A percentile compares a stretch with the other conserved stretches of the same genome.
Evolutionary conservation across 2,329 filamentous ascomycete species (phyloP).

Genomic region (Orbilia oligospora): DNA sequence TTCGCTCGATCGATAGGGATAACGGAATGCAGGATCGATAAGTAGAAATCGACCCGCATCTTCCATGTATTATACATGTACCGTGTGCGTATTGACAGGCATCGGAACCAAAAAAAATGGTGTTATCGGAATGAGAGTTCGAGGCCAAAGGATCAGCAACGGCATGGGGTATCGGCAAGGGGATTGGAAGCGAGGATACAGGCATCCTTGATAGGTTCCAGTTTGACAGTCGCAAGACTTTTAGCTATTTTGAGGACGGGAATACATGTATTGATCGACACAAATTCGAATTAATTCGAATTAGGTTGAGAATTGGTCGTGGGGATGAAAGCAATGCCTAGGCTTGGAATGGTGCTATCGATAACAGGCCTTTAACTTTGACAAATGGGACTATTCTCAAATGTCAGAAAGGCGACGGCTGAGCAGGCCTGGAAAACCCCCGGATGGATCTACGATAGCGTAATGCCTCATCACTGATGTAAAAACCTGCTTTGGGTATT

Average conservation of each 20-base stretch:
- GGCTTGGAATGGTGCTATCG: constrained; percentile 23
- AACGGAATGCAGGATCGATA: constrained; percentile 25
- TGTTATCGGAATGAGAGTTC: constrained; percentile 49
- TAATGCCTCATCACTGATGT: neutral
- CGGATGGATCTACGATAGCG: neutral
- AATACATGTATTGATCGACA: constrained; percentile 4
- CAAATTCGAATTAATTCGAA: neutral
- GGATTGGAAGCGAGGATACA: constrained; percentile 19
- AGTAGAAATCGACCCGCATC: constrained; percentile 32
- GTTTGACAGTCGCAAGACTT: constrained; percentile 12
- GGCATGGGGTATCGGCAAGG: constrained; percentile 39
- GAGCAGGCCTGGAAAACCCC: constrained; percentile 6
- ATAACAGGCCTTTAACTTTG: constrained; percentile 5
- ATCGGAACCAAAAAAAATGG: constrained; percentile 47
- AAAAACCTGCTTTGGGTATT: neutral
- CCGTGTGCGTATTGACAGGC: constrained; percentile 19
- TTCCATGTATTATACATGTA: constrained; percentile 15
- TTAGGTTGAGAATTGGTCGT: neutral
- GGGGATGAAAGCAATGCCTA: neutral
- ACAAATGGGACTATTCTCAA: neutral
- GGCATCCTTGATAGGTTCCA: constrained; percentile 36
- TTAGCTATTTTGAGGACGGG: neutral
- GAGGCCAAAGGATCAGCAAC: constrained; percentile 42
- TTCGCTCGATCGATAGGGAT: constrained; percentile 33
- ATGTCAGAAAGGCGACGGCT: constrained; percentile 4